Evolutionary conservation across 805 yeast genomes (phyloP).

Genomic region (Saccharomycopsis microspora): DNA sequence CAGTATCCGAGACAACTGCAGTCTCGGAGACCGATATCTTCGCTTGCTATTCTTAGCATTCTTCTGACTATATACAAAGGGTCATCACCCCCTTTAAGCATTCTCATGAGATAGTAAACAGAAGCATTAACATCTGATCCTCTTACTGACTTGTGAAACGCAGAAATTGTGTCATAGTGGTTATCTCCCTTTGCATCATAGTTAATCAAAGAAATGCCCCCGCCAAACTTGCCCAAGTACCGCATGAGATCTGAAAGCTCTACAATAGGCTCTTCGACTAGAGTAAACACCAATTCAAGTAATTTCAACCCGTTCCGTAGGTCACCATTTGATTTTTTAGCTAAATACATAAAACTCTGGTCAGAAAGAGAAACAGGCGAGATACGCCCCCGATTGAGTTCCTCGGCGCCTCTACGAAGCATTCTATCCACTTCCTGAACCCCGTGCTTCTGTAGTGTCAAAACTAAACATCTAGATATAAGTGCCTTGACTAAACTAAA

Average conservation of each 20-base stretch:
- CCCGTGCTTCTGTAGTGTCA: slow-evolving; percentile 47
- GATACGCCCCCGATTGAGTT: slow-evolving; percentile 38
- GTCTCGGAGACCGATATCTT: slow-evolving; percentile 84
- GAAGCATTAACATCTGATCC: slow-evolving; percentile 91
- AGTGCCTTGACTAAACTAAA: slow-evolving; percentile 74
- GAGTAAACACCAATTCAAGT: slow-evolving; percentile 58
- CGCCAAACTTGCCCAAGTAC: slow-evolving; percentile 7
- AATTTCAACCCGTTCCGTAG: slow-evolving; percentile 75
- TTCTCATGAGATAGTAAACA: slow-evolving; percentile 70
- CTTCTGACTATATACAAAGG: slow-evolving; percentile 83
- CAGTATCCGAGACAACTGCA: slow-evolving; percentile 81
- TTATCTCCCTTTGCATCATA: slow-evolving; percentile 86
- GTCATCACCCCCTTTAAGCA: slow-evolving; percentile 91
- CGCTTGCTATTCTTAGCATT: slow-evolving; percentile 91
- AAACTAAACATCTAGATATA: slow-evolving; percentile 73
- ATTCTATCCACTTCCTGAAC: slow-evolving; percentile 40
- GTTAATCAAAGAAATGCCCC: slow-evolving; percentile 33
- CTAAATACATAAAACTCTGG: slow-evolving; percentile 54
- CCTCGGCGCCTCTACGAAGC: slow-evolving; percentile 44
- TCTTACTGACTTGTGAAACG: slow-evolving; percentile 86
- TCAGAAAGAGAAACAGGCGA: slow-evolving; percentile 37
- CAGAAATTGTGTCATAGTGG: slow-evolving; percentile 92
- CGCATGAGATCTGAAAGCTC: background rate
- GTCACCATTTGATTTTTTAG: slow-evolving; percentile 76
- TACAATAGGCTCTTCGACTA: slow-evolving; percentile 24